These are phyloP conservation scores for Phytophthora pinifolia DNA, from an alignment of 352 stramenopile genomes.

Conservation along the genomic window DNA sequence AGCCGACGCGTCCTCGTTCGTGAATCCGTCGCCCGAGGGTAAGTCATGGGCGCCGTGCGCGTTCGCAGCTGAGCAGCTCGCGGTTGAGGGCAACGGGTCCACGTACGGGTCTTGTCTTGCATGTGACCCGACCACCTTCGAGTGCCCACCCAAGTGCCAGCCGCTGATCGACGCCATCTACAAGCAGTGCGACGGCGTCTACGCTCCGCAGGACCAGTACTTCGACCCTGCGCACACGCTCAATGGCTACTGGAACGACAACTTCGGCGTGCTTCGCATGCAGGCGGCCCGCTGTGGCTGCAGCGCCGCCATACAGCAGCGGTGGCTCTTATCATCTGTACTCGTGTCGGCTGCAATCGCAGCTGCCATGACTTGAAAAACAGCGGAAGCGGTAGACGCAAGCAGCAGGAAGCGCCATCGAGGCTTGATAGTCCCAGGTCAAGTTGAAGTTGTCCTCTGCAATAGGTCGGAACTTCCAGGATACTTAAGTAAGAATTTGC, in stretches of 20 bases:
- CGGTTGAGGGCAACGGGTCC: constrained; percentile 54
- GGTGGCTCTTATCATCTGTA: constrained; percentile 1
- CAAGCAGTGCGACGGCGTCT: constrained; percentile 62
- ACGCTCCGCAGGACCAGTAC: constrained; percentile 54
- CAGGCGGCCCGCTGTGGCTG: constrained; percentile 61
- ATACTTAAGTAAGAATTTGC: too few species aligned
- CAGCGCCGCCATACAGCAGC: constrained; percentile 15
- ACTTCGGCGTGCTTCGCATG: constrained; percentile 52
- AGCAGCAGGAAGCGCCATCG: too few species aligned
- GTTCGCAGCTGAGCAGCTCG: constrained; percentile 51
- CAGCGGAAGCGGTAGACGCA: too few species aligned
- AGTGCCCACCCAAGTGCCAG: constrained; percentile 70
- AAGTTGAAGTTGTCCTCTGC: too few species aligned
- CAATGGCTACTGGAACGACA: constrained; percentile 66
- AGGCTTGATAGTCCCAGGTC: too few species aligned
- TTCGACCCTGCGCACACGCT: constrained; percentile 64
- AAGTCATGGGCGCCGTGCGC: constrained; percentile 62
- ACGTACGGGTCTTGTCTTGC: constrained; percentile 66
- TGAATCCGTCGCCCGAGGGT: constrained; percentile 57
- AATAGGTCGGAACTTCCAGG: too few species aligned
- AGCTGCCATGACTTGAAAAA: too few species aligned
- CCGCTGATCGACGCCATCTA: constrained; percentile 71
- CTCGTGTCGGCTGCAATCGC: too few species aligned
- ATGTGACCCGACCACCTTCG: constrained; percentile 51
- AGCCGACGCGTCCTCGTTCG: constrained; percentile 29